Evolutionary conservation across 306 rosid genomes (phyloP).

Genomic region (Abrus pulchellus): DNA sequence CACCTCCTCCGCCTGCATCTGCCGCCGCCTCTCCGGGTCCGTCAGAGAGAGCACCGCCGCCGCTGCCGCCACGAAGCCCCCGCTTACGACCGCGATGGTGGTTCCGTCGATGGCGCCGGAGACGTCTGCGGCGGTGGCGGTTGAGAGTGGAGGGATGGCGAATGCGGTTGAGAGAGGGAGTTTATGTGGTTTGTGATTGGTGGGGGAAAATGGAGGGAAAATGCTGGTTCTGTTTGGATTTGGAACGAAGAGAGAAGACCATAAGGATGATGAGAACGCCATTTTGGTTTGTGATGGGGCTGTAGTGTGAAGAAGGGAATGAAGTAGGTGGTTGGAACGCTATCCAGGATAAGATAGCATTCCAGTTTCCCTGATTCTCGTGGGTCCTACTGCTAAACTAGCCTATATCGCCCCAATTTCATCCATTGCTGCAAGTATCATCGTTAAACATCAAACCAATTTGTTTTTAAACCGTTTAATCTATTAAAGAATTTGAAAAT

Average conservation of each 20-base stretch:
- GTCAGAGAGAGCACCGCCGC: constrained; percentile 78
- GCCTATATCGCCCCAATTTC: no score
- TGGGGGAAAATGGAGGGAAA: constrained; percentile 35
- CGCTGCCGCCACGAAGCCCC: constrained; percentile 77
- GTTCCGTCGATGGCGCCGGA: constrained; percentile 70
- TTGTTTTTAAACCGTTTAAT: no score
- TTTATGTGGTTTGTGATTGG: constrained; percentile 43
- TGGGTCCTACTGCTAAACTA: constrained; percentile 52
- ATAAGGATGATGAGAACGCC: constrained; percentile 62
- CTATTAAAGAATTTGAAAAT: no score
- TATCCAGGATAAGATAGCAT: constrained; percentile 62
- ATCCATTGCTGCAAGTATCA: no score
- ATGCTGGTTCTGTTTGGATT: constrained; percentile 44
- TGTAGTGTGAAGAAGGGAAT: background rate
- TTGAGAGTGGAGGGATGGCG: constrained; percentile 71
- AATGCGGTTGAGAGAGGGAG: constrained; percentile 47
- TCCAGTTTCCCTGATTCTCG: constrained; percentile 42
- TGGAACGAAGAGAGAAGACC: constrained; percentile 50
- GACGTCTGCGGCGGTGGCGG: constrained; percentile 64
- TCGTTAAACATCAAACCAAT: no score
- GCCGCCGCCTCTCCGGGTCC: constrained; percentile 86
- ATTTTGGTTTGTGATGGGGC: constrained; percentile 32
- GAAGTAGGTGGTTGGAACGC: constrained; percentile 17
- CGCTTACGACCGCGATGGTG: constrained; percentile 75
- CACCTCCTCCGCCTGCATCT: constrained; percentile 83